Evolutionary conservation across 1,284 basidiomycete species (phyloP).

Genomic region (Marasmius sp.): DNA sequence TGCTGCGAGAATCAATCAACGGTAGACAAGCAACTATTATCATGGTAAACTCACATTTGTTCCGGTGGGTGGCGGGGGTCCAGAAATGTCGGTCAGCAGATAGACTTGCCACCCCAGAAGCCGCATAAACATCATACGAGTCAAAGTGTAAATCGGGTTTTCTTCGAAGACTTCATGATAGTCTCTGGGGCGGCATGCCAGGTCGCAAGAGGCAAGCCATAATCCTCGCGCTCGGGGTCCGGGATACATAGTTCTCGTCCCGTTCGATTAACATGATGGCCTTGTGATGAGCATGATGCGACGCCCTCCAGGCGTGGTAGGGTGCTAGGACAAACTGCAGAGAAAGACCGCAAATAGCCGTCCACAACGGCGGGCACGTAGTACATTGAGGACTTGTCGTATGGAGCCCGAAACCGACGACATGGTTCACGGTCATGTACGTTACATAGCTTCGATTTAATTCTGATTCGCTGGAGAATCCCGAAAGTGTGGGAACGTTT

Average conservation of each 20-base stretch:
- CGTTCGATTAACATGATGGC: constrained; percentile 57
- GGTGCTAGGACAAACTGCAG: constrained; percentile 26
- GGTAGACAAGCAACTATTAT: neutral
- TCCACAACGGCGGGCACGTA: neutral
- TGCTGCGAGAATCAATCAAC: constrained; percentile 28
- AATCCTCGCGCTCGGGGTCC: constrained; percentile 52
- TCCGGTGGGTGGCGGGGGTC: constrained; percentile 36
- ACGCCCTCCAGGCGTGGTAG: constrained; percentile 49
- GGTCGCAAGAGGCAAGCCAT: constrained; percentile 43
- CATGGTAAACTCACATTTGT: constrained; percentile 32
- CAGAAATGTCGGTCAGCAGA: constrained; percentile 49
- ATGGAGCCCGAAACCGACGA: constrained; percentile 10
- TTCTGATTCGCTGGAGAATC: too few relatives aligned
- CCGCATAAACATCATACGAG: constrained; percentile 59
- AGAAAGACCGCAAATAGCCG: neutral
- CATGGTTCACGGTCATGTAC: constrained; percentile 14
- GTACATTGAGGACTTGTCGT: constrained; percentile 2
- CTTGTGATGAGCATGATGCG: constrained; percentile 53
- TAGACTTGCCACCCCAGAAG: constrained; percentile 76
- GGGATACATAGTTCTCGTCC: constrained; percentile 63
- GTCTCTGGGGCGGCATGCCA: constrained; percentile 34
- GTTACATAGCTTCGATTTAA: too few relatives aligned
- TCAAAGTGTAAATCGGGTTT: constrained; percentile 57
- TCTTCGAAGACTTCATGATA: constrained; percentile 60
- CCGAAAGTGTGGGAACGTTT: too few relatives aligned